Base-by-base conservation (phyloP, 306 rosid genomes). In the Casuarina glauca region DNA sequence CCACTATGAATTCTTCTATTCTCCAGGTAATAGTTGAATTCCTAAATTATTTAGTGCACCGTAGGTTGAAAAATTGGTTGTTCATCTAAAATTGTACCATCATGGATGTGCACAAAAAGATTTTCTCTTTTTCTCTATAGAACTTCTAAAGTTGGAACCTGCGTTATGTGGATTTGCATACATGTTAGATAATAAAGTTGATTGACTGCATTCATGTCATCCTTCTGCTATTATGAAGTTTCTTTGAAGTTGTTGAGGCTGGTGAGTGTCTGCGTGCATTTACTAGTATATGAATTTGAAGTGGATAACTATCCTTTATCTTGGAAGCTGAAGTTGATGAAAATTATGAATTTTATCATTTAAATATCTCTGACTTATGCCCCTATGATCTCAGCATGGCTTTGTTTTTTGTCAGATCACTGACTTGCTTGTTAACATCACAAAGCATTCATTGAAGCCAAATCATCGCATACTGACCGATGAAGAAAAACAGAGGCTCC, bases 391-490 rank as follows among this genome's bases (percentile, higher is more conserved):
- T 80, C 32, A 74, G 67, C n/a, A 46, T 82, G 78, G 69, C 62
- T 35, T 50, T 75, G 81, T 68, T 44, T 77, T 45, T 48, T 75
- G 74, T 75, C 93, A 95, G 99, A 95, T 95, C 58, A 91, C 99
- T 10, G 97, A 95, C 86, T 88, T 95, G 89, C 93, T 95, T 71
- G 93, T 95, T 62, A 95, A 95, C 79, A 85, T 91, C 67, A 93
- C 99, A 43, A 95, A 91, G 91, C 99, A 95, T 84, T 90, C 85
- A 38, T 77, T 95, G 81, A 95, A 87, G 93, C 97, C 99, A 74
- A 91, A 88, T 85, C 97, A 93, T 78, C 79, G 73, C 61, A 79
- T 91, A 58, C 86, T 95, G 70, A 88, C 93, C 15, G 86, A 86
- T 43, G 69, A 52, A 64, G 96, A 90, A 84, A 95, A 93, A 77